A percentile compares a stretch with the other conserved stretches of the same genome.
Evolutionary conservation across 768 basidiomycete genomes (phyloP).

Genomic region (Gymnopilus dilepis): DNA sequence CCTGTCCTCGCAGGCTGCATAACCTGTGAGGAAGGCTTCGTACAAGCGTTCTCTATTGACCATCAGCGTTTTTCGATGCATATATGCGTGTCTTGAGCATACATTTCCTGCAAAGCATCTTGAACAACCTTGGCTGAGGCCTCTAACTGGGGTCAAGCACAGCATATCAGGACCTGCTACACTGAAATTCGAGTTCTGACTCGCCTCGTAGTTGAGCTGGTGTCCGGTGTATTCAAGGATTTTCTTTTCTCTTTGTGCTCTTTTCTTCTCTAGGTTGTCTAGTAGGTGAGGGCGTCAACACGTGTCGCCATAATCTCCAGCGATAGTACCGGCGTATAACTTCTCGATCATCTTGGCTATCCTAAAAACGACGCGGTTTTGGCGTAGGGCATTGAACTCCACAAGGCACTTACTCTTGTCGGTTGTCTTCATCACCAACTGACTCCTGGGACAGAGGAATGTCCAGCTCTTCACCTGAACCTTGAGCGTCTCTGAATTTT

Average conservation of each 20-base stretch:
- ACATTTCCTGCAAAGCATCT: slow-evolving; percentile 23
- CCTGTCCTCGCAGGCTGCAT: slow-evolving; percentile 26
- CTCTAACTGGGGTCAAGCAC: background rate
- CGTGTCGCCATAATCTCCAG: background rate
- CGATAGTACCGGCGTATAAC: slow-evolving; percentile 10
- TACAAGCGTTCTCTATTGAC: slow-evolving; percentile 23
- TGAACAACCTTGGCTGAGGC: slow-evolving; percentile 10
- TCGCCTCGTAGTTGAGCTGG: slow-evolving; percentile 19
- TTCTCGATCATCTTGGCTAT: slow-evolving; percentile 12
- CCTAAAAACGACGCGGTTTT: background rate
- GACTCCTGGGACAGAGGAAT: slow-evolving; percentile 21
- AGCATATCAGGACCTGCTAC: background rate
- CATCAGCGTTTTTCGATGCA: background rate
- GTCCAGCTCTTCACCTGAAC: slow-evolving; percentile 15
- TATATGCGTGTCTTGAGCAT: slow-evolving; percentile 14
- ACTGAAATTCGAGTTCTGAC: background rate
- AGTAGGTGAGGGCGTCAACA: background rate
- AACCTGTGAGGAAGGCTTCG: slow-evolving; percentile 19
- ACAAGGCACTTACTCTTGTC: slow-evolving; percentile 8
- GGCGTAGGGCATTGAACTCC: too few species aligned
- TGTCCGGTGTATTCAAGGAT: slow-evolving; percentile 20
- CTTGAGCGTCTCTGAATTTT: background rate
- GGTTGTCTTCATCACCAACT: slow-evolving; percentile 9
- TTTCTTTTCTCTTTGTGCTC: slow-evolving; percentile 26
- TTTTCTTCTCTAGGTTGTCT: slow-evolving; percentile 24